Percentiles rank a stretch among this genome's conserved stretches.
phyloP scores from a whole-genome alignment of 345 rosid species.

The Lenwebbia sp. region DNA sequence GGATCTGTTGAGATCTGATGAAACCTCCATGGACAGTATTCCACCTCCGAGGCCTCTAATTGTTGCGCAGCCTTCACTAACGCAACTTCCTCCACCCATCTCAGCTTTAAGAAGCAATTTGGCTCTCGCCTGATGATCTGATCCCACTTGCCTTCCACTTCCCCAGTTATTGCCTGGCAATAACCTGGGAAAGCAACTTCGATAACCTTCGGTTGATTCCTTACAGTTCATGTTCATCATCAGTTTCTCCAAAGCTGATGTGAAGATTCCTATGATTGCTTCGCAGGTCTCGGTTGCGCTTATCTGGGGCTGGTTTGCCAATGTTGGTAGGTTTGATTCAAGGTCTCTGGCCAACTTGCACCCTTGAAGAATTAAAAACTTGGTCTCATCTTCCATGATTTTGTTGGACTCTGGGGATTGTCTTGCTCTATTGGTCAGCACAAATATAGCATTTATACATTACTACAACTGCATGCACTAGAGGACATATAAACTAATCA shows the following conservation, averaged over 20 bases:
- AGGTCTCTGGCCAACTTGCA: slow-evolving; percentile 37
- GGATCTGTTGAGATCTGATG: background rate
- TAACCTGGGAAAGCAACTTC: background rate
- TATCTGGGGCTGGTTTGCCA: slow-evolving; percentile 14
- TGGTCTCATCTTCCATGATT: background rate
- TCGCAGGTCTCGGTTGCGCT: slow-evolving; percentile 19
- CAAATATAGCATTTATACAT: background rate
- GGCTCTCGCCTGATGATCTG: background rate
- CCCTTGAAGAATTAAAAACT: slow-evolving; percentile 28
- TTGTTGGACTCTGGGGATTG: background rate
- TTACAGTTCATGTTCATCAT: background rate
- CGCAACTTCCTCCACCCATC: background rate
- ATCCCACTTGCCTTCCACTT: background rate
- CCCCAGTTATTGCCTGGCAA: background rate
- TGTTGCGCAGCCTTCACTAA: background rate
- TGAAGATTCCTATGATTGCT: slow-evolving; percentile 19
- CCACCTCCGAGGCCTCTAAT: background rate
- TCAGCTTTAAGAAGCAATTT: background rate
- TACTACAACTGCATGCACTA: background rate
- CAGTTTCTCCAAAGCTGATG: background rate
- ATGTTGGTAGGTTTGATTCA: slow-evolving; percentile 21
- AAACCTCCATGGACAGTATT: background rate
- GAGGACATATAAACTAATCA: background rate
- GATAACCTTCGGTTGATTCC: background rate
- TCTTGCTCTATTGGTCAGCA: background rate